Evolutionary conservation across 345 rosid genomes (phyloP).

Genomic region (Ceriops tagal): DNA sequence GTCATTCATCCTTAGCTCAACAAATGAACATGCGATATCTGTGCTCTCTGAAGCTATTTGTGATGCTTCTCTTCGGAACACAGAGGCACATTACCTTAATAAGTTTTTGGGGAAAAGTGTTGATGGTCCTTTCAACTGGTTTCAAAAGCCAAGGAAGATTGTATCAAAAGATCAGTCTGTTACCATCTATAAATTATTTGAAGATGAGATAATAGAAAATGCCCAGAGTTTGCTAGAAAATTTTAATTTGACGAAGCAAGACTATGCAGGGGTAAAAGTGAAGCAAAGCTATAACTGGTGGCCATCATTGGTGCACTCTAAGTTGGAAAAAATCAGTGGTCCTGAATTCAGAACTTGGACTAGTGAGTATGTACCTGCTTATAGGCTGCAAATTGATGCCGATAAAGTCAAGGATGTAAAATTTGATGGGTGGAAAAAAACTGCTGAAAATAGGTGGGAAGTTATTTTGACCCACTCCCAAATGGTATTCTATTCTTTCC

Average conservation of each 20-base stretch:
- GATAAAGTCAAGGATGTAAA: conserved; percentile 46
- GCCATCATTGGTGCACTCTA: conserved; percentile 39
- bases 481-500: conserved; percentile 56
- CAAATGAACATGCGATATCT: conserved; percentile 57
- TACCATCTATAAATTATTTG: conserved; percentile 43
- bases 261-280: conserved; percentile 20
- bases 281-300: conserved; percentile 51
- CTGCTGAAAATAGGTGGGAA: conserved; percentile 55
- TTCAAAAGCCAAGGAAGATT: conserved; percentile 37
- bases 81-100: conserved; percentile 51
- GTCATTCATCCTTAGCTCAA: conserved; percentile 56
- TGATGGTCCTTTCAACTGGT: conserved; percentile 42
- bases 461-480: conserved; percentile 88
- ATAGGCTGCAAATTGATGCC: conserved; percentile 57
- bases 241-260: conserved; percentile 42
- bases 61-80: conserved; percentile 53
- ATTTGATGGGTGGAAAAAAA: conserved; percentile 76
- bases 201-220: conserved; percentile 59
- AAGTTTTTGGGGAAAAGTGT: conserved; percentile 32
- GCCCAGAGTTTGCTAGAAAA: conserved; percentile 48
- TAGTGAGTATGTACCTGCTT: conserved; percentile 65
- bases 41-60: conserved; percentile 75
- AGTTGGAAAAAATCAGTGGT: conserved; percentile 72
- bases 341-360: conserved; percentile 70
- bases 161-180: conserved; percentile 64